These are phyloP conservation scores for Talaromyces sp. DNA, from an alignment of 2,329 filamentous ascomycete species.

Conservation along the genomic window DNA sequence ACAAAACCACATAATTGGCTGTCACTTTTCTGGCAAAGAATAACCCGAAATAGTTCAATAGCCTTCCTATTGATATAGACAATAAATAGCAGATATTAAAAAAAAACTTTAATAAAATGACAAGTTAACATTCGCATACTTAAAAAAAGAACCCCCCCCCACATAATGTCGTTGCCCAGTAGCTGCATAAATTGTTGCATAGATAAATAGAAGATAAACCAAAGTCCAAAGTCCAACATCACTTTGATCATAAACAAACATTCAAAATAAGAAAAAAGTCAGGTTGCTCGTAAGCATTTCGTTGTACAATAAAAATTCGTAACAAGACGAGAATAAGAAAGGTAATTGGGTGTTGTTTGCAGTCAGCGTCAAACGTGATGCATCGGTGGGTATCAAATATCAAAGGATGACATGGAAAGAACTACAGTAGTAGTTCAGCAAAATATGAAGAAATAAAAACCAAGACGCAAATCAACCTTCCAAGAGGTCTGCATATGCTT, in stretches of 20 bases:
- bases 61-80: neutral
- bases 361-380: neutral
- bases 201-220: neutral
- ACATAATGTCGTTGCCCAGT: neutral
- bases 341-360: neutral
- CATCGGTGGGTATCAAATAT: neutral
- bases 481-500: constrained; percentile 41
- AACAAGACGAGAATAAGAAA: neutral
- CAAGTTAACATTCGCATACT: neutral
- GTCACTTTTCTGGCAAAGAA: neutral
- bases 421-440: neutral
- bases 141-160: neutral
- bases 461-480: constrained; percentile 22
- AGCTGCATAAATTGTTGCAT: neutral
- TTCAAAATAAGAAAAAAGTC: neutral
- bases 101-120: neutral
- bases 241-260: neutral
- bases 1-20: too few relatives aligned
- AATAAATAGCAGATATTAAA: neutral
- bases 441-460: neutral
- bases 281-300: neutral
- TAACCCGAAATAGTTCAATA: neutral
- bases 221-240: neutral
- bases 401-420: neutral
- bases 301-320: neutral